These are phyloP conservation scores for Zygosaccharomyces kombuchaensis DNA, from an alignment of 805 yeast genomes.

Conservation along the genomic window DNA sequence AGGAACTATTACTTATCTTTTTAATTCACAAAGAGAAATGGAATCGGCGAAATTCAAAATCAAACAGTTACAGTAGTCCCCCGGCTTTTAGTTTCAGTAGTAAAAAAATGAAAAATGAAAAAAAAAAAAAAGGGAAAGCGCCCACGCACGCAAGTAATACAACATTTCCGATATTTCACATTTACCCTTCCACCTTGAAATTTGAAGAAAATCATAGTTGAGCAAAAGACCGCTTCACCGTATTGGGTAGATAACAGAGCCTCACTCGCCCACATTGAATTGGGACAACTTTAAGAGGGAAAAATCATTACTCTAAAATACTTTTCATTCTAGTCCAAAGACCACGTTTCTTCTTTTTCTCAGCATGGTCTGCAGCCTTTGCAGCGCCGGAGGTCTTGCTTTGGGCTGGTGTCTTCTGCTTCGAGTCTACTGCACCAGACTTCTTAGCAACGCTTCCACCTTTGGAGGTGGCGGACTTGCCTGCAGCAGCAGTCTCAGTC, in stretches of 20 bases:
- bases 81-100: not conserved
- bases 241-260: too few relatives aligned
- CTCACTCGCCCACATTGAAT: not conserved
- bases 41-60: not conserved
- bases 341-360: slow-evolving; percentile 18
- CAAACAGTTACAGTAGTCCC: not conserved
- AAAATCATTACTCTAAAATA: slow-evolving; percentile 7
- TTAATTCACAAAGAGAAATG: not conserved
- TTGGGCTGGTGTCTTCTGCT: slow-evolving; percentile 6
- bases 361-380: slow-evolving; percentile 10
- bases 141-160: not conserved
- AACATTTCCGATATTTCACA: too few relatives aligned
- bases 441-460: slow-evolving; percentile 7
- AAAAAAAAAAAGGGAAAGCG: not conserved
- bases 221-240: not conserved
- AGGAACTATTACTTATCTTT: not conserved
- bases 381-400: slow-evolving; percentile 6
- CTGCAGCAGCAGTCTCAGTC: slow-evolving; percentile 20
- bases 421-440: slow-evolving; percentile 4
- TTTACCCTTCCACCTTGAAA: not conserved
- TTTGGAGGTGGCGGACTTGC: slow-evolving; percentile 8
- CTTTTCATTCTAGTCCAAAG: slow-evolving; percentile 17
- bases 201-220: not conserved
- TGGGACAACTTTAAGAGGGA: not conserved
- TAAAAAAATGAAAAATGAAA: not conserved